Base-by-base conservation (phyloP, 2,329 filamentous ascomycete genomes). In the Periconia macrospinosa region DNA sequence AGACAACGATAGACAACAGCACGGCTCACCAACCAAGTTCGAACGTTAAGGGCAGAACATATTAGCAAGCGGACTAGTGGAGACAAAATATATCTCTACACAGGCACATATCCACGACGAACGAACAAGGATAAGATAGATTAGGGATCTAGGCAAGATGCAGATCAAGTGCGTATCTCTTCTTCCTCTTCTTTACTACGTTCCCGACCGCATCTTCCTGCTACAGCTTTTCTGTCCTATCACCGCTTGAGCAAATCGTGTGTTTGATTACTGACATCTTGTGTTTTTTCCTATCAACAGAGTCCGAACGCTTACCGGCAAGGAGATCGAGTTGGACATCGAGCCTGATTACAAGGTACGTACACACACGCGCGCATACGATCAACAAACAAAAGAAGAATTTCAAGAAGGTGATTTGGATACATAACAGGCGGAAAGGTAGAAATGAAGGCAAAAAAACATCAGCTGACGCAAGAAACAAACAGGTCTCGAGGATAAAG, bases 251-350 rank as follows among this genome's bases (percentile, higher is more conserved):
- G n/a, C n/a, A n/a, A n/a, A n/a, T n/a, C n/a, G n/a, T n/a, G n/a
- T n/a, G n/a, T n/a, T n/a, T n/a, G n/a, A 9, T 17, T 8, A 45
- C 65, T 66, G 47, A 69, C 51, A 33, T n/a, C 14, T 14, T 37
- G 11, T 37, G 33, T 37, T 37, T n/a, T 10, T 33, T 1, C 18
- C n/a, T n/a, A n/a, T n/a, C n/a, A n/a, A 43, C 48, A 99, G 93
- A 83, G 93, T 99, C 74, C 90, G 94, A 73, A 99, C 94, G 59
- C 87, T 99, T 61, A 97, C 94, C 60, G 94, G 94, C 72, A 97
- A 97, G 82, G 92, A 99, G 80, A 97, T 97, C 75, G 93, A 97
- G 83, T 86, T 99, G 68, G 92, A 97, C 72, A 96, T 99, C 73
- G 94, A 97, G 81, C 83, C 86, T 49, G 88, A 91, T 70, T 96